A percentile compares a stretch with the other conserved stretches of the same genome.
phyloP scores from a whole-genome alignment of 2,329 filamentous ascomycete species.

The Cercospora citrullina region DNA sequence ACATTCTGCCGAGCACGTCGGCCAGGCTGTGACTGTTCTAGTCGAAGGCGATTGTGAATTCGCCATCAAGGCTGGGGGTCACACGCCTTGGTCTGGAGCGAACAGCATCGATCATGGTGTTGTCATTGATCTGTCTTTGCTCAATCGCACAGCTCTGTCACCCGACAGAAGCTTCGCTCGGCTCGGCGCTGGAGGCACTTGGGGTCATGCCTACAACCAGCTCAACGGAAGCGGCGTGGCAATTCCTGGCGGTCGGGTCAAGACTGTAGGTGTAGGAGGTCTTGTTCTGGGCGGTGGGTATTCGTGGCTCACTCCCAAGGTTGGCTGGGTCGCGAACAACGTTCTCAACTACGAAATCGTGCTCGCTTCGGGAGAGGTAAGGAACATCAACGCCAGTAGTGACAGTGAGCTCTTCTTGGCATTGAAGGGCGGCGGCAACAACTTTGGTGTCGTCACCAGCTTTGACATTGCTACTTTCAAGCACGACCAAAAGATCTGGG shows the following conservation, averaged over 20 bases:
- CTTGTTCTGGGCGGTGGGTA: conserved; percentile 51
- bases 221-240: conserved; percentile 37
- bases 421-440: conserved; percentile 27
- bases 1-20: conserved; percentile 5
- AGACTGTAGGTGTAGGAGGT: conserved; percentile 44
- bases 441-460: conserved; percentile 29
- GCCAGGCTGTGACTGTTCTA: conserved; percentile 8
- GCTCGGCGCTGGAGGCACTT: conserved; percentile 49
- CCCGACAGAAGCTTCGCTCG: conserved; percentile 26
- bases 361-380: conserved; percentile 26
- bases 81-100: conserved; percentile 15
- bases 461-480: conserved; percentile 21
- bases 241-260: conserved; percentile 17
- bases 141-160: conserved; percentile 24
- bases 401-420: conserved; percentile 26
- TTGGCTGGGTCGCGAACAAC: conserved; percentile 51
- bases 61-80: conserved; percentile 19
- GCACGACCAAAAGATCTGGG: conserved; percentile 27
- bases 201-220: conserved; percentile 45
- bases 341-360: conserved; percentile 32
- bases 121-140: conserved; percentile 28
- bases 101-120: conserved; percentile 29
- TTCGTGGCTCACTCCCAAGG: conserved; percentile 47
- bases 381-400: conserved; percentile 29
- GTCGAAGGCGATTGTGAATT: conserved; percentile 10